Evolutionary conservation across 257 asterid genomes (phyloP).

Genomic region (Cynanchum wilfordii): DNA sequence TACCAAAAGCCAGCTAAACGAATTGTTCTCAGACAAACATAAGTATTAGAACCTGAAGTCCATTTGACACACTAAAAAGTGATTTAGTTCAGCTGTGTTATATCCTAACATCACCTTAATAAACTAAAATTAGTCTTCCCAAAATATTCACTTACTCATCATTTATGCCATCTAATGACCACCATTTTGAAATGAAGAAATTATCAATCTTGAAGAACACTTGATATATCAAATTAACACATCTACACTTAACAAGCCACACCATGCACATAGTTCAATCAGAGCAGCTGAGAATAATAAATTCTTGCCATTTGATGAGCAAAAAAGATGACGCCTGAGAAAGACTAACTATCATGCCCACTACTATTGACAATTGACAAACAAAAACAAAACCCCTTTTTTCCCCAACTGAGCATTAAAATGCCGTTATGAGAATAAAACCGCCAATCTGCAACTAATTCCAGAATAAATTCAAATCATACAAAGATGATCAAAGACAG

Average conservation of each 20-base stretch:
- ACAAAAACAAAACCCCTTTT: not conserved
- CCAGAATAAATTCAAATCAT: not conserved
- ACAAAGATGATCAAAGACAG: not conserved
- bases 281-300: not conserved
- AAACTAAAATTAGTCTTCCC: not conserved
- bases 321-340: not conserved
- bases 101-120: not conserved
- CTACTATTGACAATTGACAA: not conserved
- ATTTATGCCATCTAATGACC: not conserved
- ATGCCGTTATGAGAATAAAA: not conserved
- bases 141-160: not conserved
- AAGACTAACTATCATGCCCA: not conserved
- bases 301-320: not conserved
- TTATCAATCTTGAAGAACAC: not conserved
- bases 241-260: not conserved
- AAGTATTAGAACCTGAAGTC: not conserved
- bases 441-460: not conserved
- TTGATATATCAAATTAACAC: not conserved
- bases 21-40: not conserved
- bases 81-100: not conserved
- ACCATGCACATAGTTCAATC: not conserved
- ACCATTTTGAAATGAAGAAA: not conserved
- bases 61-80: not conserved
- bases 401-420: constrained; percentile 2
- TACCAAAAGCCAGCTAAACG: not conserved